phyloP scores from a whole-genome alignment of 2,329 filamentous ascomycete species.

The Venturiaceae sp. region DNA sequence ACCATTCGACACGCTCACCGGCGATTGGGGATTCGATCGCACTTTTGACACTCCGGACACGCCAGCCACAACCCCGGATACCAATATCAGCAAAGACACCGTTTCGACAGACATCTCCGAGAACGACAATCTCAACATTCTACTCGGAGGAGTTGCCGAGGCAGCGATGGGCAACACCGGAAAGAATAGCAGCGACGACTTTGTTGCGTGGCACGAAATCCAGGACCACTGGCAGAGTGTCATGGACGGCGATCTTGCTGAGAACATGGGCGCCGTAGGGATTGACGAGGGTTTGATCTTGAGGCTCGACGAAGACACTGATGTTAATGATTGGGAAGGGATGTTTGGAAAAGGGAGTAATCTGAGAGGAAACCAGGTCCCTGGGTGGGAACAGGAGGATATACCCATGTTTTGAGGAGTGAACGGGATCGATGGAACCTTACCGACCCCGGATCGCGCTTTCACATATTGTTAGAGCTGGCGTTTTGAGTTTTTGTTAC shows the following conservation, averaged over 20 bases:
- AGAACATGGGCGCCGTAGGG: not conserved
- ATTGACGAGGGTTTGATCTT: not conserved
- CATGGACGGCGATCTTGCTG: conserved; percentile 2
- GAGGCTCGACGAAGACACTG: conserved; percentile 1
- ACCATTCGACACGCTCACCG: conserved; percentile 1
- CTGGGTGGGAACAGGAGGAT: conserved; percentile 5
- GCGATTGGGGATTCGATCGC: not conserved
- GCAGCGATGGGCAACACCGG: not conserved
- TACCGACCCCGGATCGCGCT: not conserved
- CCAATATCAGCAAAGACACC: conserved; percentile 1
- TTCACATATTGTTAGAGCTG: not conserved
- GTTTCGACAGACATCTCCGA: conserved; percentile 4
- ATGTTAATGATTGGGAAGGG: conserved; percentile 6
- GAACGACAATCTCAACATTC: conserved; percentile 3
- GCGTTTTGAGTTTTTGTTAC: not conserved
- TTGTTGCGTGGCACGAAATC: not conserved
- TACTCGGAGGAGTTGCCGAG: not conserved
- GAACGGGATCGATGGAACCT: not conserved
- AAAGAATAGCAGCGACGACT: not conserved
- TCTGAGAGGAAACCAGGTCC: not conserved
- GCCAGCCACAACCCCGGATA: conserved; percentile 3
- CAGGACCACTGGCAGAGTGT: conserved; percentile 1
- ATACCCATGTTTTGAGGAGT: not conserved
- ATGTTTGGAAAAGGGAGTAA: conserved; percentile 6
- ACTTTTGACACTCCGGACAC: not conserved